Conservation (phyloP, 2,329 filamentous ascomycete genomes). For the Cyphellophora attinorum region DNA sequence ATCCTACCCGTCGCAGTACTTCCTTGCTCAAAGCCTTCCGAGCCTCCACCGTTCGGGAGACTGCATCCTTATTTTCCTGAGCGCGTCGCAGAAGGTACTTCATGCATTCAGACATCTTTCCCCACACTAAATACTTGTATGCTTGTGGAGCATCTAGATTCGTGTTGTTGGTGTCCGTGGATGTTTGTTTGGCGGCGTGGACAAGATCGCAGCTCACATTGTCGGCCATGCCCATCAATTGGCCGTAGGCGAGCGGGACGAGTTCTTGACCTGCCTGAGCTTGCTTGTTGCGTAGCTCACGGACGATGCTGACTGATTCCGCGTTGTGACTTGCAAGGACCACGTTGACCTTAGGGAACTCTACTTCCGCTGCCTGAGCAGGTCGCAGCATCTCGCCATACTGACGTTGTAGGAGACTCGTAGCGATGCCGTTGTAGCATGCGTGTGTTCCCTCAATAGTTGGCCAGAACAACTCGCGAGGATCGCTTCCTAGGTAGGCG, state of each 20-base stretch:
- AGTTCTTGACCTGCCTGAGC: conserved; percentile 27
- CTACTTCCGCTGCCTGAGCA: conserved; percentile 26
- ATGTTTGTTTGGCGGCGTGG: conserved; percentile 32
- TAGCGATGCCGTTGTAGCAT: conserved; percentile 63
- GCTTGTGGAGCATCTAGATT: conserved; percentile 34
- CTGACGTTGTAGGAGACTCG: conserved; percentile 54
- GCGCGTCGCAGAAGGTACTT: conserved; percentile 56
- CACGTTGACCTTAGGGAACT: conserved; percentile 51
- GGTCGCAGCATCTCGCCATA: conserved; percentile 49
- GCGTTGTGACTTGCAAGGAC: conserved; percentile 79
- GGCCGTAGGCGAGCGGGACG: conserved; percentile 44
- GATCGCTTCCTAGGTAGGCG: conserved; percentile 63
- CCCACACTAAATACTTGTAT: conserved; percentile 50
- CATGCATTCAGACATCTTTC: conserved; percentile 61
- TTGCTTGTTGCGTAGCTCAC: conserved; percentile 39
- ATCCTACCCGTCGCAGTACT: conserved; percentile 29
- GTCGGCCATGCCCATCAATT: conserved; percentile 53
- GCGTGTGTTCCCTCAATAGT: conserved; percentile 62
- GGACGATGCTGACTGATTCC: conserved; percentile 52
- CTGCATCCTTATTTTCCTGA: conserved; percentile 54
- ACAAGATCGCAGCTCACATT: conserved; percentile 48
- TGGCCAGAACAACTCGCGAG: conserved; percentile 60
- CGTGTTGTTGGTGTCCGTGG: conserved; percentile 20
- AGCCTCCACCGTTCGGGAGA: conserved; percentile 43
- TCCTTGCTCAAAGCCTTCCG: conserved; percentile 42